A percentile compares a stretch with the other conserved stretches of the same genome.
These are phyloP conservation scores for Entomortierella lignicola DNA, from an alignment of 192 early-diverging fungal genomes.

Conservation along the genomic window DNA sequence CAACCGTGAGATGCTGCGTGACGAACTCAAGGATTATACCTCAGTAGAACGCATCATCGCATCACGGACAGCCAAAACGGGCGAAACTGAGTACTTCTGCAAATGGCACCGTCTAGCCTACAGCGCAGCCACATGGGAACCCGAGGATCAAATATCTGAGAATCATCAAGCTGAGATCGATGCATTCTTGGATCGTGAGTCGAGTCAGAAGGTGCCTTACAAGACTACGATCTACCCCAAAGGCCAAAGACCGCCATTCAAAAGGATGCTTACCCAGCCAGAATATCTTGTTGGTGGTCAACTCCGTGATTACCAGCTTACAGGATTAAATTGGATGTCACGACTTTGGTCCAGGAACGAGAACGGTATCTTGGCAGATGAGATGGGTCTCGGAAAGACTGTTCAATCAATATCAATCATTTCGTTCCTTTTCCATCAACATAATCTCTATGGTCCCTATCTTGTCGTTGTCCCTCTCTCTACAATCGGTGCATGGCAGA, in stretches of 20 bases:
- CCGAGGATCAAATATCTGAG: constrained; percentile 70
- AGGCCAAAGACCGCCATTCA: constrained; percentile 78
- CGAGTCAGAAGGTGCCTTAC: constrained; percentile 79
- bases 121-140: constrained; percentile 92
- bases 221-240: constrained; percentile 66
- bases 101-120: constrained; percentile 94
- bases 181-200: constrained; percentile 82
- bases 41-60: constrained; percentile 92
- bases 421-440: constrained; percentile 86
- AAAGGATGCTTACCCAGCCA: constrained; percentile 82
- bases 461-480: constrained; percentile 97
- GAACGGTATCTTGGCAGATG: constrained; percentile 98
- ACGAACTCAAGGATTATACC: constrained; percentile 84
- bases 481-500: constrained; percentile 94
- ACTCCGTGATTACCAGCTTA: constrained; percentile 95
- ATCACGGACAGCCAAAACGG: constrained; percentile 60
- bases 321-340: constrained; percentile 97
- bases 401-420: constrained; percentile 96
- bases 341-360: constrained; percentile 93
- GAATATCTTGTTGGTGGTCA: constrained; percentile 86
- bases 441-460: constrained; percentile 91
- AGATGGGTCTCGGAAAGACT: constrained; percentile 97
- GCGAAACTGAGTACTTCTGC: constrained; percentile 88
- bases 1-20: constrained; percentile 82
- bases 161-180: constrained; percentile 90